A percentile compares a stretch with the other conserved stretches of the same genome.
Evolutionary conservation across 1,284 basidiomycete genomes (phyloP).

Genomic region (Boletus putidus): DNA sequence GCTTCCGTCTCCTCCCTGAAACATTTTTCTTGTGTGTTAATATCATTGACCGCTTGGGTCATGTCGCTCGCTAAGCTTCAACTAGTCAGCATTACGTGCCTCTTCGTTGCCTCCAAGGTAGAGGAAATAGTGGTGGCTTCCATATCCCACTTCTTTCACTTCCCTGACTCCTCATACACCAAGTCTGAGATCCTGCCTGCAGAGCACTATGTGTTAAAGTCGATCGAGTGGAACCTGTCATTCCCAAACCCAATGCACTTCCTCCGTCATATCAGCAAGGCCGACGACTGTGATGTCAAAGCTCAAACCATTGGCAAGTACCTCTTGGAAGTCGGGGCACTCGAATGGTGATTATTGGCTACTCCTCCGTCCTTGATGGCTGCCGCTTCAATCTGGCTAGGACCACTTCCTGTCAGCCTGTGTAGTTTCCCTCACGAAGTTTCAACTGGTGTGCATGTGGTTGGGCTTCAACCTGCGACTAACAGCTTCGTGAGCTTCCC

Average conservation of each 20-base stretch:
- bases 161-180: conserved; percentile 86
- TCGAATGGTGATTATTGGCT: conserved; percentile 85
- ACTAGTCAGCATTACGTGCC: conserved; percentile 90
- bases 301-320: conserved; percentile 92
- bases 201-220: conserved; percentile 91
- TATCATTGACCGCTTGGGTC: conserved; percentile 95
- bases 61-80: conserved; percentile 94
- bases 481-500: no score
- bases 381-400: conserved; percentile 90
- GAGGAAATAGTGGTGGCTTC: conserved; percentile 95
- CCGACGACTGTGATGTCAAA: conserved; percentile 93
- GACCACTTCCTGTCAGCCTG: no score
- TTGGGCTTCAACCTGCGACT: no score
- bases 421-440: no score
- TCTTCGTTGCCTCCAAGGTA: conserved; percentile 94
- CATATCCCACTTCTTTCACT: conserved; percentile 84
- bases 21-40: conserved; percentile 95
- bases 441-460: no score
- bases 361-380: conserved; percentile 85
- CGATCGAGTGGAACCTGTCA: conserved; percentile 88
- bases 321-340: conserved; percentile 85
- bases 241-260: conserved; percentile 96
- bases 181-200: conserved; percentile 90
- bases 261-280: conserved; percentile 90
- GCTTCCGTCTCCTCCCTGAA: conserved; percentile 93